Evolutionary conservation across 345 rosid genomes (phyloP), one percentile per base, ranked within the genome.

Genomic region (Camelina neglecta): DNA sequence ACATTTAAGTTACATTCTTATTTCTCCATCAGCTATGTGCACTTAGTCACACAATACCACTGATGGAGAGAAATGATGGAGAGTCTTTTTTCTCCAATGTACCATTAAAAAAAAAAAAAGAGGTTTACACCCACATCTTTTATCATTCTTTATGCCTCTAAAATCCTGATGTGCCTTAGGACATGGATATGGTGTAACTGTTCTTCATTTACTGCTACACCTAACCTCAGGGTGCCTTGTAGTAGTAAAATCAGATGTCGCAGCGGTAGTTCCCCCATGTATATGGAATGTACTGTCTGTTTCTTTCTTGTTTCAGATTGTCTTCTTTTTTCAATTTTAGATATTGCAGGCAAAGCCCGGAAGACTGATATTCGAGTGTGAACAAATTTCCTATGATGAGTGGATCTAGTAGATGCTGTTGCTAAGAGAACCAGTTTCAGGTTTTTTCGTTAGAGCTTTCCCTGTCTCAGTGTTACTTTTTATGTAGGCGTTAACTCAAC

Each of bases 311-410:
- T 55, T 73, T 45, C 18, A 58, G 58, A 71, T 64, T 77, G 72
- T 77, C 61, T 48, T 58, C 42, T 12, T 44, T 58, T 48, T 70
- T 38, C 69, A 58, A 42, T 49, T 73, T 65, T 20, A 67, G 81
- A 73, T 67, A 39, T 62, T 79, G 81, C 78, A 79, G 81, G 75
- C 71, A 35, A 73, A 33, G 39, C 15, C 45, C 15, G 38, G 74
- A 73, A 62, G 74, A 73, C 39, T 49, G 61, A 58, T 77, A 60
- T 49, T 41, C 44, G 48, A 57, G 53, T 48, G 8, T 35, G 38
- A 77, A 4, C 72, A 48, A 65, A 65, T 70, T 44, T 61, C 10
- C 11, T 21, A n/a, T 61, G 69, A 75, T 53, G 41, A 75, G 50
- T 60, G 53, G 54, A 60, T 68, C 31, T 75, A 58, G 16, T 69